These are phyloP conservation scores for Pseudomassariella vexata DNA, from an alignment of 2,329 filamentous ascomycete species.

Conservation along the genomic window DNA sequence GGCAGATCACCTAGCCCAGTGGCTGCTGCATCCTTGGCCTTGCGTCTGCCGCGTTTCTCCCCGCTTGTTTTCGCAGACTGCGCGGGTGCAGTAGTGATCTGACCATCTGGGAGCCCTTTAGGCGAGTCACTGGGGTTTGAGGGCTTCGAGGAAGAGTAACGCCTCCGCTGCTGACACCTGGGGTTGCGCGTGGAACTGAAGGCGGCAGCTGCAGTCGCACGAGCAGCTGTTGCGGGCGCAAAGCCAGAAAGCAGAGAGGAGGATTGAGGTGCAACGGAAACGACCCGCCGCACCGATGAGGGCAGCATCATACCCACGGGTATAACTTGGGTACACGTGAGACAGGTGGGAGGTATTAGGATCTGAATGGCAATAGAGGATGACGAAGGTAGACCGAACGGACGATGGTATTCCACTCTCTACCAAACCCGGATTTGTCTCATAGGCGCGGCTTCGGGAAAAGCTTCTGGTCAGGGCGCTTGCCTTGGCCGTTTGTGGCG, in stretches of 20 bases:
- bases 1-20: slow-evolving; percentile 55
- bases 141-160: slow-evolving; percentile 58
- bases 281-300: slow-evolving; percentile 50
- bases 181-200: slow-evolving; percentile 30
- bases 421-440: too few species aligned
- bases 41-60: slow-evolving; percentile 51
- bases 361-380: too few species aligned
- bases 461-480: too few species aligned
- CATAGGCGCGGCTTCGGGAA: too few species aligned
- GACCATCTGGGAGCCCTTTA: slow-evolving; percentile 41
- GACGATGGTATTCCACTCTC: too few species aligned
- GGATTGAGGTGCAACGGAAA: slow-evolving; percentile 39
- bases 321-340: too few species aligned
- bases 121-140: slow-evolving; percentile 53
- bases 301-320: slow-evolving; percentile 40
- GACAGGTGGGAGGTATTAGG: too few species aligned
- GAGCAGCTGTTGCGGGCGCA: slow-evolving; percentile 33
- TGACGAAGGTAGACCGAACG: too few species aligned
- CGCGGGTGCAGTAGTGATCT: slow-evolving; percentile 41
- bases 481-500: too few species aligned
- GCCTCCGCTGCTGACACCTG: slow-evolving; percentile 39
- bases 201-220: slow-evolving; percentile 26
- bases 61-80: slow-evolving; percentile 38
- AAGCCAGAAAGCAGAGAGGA: slow-evolving; percentile 37
- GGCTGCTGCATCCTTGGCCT: slow-evolving; percentile 46